Conservation (phyloP, 345 rosid species). For the Citropsis articulata region DNA sequence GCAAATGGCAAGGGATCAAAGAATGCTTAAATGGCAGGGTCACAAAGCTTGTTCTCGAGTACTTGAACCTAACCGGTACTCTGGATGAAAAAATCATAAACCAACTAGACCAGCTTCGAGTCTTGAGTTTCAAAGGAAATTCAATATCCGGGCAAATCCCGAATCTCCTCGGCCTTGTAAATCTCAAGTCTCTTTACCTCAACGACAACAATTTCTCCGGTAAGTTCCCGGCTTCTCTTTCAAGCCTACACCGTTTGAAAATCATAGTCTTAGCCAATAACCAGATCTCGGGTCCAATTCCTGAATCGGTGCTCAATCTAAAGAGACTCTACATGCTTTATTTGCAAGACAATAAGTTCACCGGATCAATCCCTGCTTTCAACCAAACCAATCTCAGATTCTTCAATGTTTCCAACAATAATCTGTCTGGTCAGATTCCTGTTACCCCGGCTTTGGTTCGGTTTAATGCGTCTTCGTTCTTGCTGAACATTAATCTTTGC, state of each 20-base stretch:
- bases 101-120: slow-evolving; percentile 79
- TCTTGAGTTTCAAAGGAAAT: slow-evolving; percentile 83
- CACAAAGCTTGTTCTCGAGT: slow-evolving; percentile 76
- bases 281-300: slow-evolving; percentile 61
- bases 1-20: slow-evolving; percentile 77
- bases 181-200: slow-evolving; percentile 80
- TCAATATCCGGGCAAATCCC: slow-evolving; percentile 77
- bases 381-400: slow-evolving; percentile 75
- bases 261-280: slow-evolving; percentile 55
- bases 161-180: slow-evolving; percentile 53
- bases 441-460: slow-evolving; percentile 56
- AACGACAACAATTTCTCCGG: slow-evolving; percentile 74
- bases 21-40: slow-evolving; percentile 76
- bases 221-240: slow-evolving; percentile 58
- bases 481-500: slow-evolving; percentile 61
- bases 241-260: slow-evolving; percentile 74
- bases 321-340: slow-evolving; percentile 55
- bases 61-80: slow-evolving; percentile 59
- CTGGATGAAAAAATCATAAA: slow-evolving; percentile 48
- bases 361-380: slow-evolving; percentile 65
- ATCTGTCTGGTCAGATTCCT: slow-evolving; percentile 75
- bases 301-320: slow-evolving; percentile 55
- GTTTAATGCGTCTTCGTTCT: slow-evolving; percentile 64
- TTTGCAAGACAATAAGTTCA: slow-evolving; percentile 58
- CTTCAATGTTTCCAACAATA: slow-evolving; percentile 80